A percentile compares a stretch with the other conserved stretches of the same genome.
These are phyloP conservation scores for Didymella segeticola DNA, from an alignment of 2,329 filamentous ascomycete genomes.

Conservation along the genomic window DNA sequence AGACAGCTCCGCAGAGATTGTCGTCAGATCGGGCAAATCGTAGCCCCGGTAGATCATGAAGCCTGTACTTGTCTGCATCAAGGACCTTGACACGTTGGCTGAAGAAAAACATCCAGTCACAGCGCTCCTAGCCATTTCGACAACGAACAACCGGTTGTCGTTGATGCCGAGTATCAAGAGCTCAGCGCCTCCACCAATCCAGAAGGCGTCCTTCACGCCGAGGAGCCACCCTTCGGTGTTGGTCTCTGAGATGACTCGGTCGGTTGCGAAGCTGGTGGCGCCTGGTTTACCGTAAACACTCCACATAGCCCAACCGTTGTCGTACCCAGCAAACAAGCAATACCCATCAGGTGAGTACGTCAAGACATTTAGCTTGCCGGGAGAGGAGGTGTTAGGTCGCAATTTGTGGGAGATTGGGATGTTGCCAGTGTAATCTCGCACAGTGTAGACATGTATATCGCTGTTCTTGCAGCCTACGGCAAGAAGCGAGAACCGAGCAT, in stretches of 20 bases:
- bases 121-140: slow-evolving; percentile 95
- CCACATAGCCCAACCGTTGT: slow-evolving; percentile 94
- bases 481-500: slow-evolving; percentile 92
- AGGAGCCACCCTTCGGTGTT: slow-evolving; percentile 87
- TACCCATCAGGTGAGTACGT: slow-evolving; percentile 95
- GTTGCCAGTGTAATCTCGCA: slow-evolving; percentile 90
- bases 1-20: slow-evolving; percentile 88
- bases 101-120: slow-evolving; percentile 89
- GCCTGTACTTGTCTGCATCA: slow-evolving; percentile 86
- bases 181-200: slow-evolving; percentile 88
- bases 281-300: slow-evolving; percentile 94
- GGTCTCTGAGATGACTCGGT: slow-evolving; percentile 66
- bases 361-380: slow-evolving; percentile 76
- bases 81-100: slow-evolving; percentile 86
- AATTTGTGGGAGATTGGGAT: slow-evolving; percentile 86
- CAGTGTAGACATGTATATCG: slow-evolving; percentile 85
- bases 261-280: slow-evolving; percentile 80
- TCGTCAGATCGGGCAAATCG: slow-evolving; percentile 86
- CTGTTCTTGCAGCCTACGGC: slow-evolving; percentile 84
- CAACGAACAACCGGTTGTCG: slow-evolving; percentile 80
- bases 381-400: slow-evolving; percentile 70
- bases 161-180: slow-evolving; percentile 74
- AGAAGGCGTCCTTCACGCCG: slow-evolving; percentile 77
- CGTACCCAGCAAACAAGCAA: slow-evolving; percentile 91
- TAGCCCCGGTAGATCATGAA: slow-evolving; percentile 94